Percentiles rank a stretch among this genome's conserved stretches.
Evolutionary conservation across 1,139 yeast species (phyloP).

Genomic region (Yamadazyma dushanensis): DNA sequence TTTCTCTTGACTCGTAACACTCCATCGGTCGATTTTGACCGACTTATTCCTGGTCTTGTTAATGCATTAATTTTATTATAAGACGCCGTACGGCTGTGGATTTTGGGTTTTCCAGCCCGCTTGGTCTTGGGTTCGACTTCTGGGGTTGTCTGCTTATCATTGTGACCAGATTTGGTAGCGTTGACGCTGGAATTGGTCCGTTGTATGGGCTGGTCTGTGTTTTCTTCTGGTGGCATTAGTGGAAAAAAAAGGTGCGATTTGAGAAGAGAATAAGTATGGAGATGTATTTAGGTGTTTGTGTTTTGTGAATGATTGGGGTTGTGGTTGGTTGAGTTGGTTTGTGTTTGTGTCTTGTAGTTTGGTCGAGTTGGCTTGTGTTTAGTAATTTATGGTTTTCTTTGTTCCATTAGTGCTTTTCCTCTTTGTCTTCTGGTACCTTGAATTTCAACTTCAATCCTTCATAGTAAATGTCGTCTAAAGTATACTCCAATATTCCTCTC

Average conservation of each 20-base stretch:
- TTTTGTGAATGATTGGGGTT: too few relatives aligned
- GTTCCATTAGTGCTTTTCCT: too few relatives aligned
- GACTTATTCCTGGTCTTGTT: constrained; percentile 33
- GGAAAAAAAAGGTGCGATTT: background rate
- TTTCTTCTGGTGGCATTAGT: background rate
- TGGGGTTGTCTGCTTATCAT: constrained; percentile 2
- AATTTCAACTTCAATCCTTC: constrained; percentile 64
- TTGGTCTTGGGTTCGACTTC: constrained; percentile 8
- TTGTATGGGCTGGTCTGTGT: constrained; percentile 1
- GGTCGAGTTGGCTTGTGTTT: too few relatives aligned
- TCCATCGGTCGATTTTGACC: constrained; percentile 48
- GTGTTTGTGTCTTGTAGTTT: too few relatives aligned
- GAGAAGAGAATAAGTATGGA: background rate
- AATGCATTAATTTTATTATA: constrained; percentile 23
- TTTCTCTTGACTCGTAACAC: constrained; percentile 35
- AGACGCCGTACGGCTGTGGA: constrained; percentile 34
- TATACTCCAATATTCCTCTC: constrained; percentile 58
- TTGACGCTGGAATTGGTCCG: background rate
- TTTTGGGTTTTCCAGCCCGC: constrained; percentile 15
- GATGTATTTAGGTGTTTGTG: background rate
- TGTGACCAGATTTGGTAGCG: background rate
- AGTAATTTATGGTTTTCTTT: too few relatives aligned
- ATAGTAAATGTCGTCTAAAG: constrained; percentile 64
- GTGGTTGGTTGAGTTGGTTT: too few relatives aligned
- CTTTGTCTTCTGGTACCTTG: constrained; percentile 36